Conservation (phyloP, 163 green algal genomes). For the Scenedesmus sp. region DNA sequence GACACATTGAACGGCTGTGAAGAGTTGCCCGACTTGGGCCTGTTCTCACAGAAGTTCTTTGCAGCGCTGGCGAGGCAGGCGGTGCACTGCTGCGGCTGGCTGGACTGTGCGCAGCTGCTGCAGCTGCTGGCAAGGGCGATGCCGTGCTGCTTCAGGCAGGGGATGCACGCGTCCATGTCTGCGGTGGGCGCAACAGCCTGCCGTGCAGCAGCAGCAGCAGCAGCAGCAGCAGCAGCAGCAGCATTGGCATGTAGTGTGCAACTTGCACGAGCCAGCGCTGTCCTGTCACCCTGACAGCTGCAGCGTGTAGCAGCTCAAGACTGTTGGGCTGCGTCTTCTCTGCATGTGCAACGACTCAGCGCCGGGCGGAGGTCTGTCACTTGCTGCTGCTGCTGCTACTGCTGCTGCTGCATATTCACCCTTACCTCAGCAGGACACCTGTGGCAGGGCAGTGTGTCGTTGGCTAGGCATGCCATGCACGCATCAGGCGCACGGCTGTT, state of each 20-base stretch:
- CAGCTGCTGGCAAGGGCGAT: not conserved
- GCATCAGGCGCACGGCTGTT: not conserved
- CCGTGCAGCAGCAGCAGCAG: not conserved
- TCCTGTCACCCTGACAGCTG: no score
- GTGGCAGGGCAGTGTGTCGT: slow-evolving; percentile 1
- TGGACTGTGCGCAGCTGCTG: slow-evolving; percentile 4
- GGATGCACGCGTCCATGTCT: not conserved
- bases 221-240: not conserved
- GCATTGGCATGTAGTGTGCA: not conserved
- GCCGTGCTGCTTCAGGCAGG: not conserved
- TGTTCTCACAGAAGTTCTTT: not conserved
- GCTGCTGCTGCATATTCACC: not conserved
- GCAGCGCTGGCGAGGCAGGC: not conserved
- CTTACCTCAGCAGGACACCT: not conserved
- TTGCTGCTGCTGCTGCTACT: not conserved
- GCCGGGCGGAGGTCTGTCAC: not conserved
- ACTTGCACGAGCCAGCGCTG: no score
- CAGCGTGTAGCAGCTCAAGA: no score
- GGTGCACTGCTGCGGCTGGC: slow-evolving; percentile 8
- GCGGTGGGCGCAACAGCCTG: not conserved
- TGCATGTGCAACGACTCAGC: no score
- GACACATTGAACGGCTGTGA: not conserved
- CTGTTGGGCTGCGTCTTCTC: no score
- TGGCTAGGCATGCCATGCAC: not conserved
- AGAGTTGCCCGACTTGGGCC: not conserved